Conservation (phyloP, 495 filamentous ascomycete genomes). For the Penicillium ucsense region DNA sequence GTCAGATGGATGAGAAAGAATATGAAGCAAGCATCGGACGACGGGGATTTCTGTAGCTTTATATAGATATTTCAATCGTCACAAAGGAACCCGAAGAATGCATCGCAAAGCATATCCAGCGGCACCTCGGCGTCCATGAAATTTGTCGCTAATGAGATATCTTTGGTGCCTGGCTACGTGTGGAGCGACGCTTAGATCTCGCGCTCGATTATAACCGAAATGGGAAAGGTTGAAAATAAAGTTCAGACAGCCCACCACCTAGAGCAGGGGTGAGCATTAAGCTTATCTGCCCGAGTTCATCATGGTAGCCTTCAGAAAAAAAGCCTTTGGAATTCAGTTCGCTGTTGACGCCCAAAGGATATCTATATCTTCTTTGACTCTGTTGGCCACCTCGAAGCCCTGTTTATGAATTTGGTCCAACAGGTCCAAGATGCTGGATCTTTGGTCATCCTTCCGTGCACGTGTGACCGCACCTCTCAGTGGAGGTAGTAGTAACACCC, state of each 20-base stretch:
- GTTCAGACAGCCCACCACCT: too few species aligned
- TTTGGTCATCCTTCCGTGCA: not conserved
- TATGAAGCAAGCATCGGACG: too few species aligned
- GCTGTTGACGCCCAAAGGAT: not conserved
- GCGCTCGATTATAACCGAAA: not conserved
- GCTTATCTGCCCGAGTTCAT: too few species aligned
- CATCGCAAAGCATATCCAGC: too few species aligned
- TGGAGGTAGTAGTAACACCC: not conserved
- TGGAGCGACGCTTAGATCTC: not conserved
- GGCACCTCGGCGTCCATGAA: not conserved
- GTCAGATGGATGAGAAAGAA: too few species aligned
- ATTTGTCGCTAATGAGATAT: not conserved
- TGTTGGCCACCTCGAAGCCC: not conserved
- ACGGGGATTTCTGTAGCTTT: too few species aligned
- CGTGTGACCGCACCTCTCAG: not conserved
- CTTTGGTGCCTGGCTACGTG: not conserved
- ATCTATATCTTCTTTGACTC: not conserved
- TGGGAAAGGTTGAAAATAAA: not conserved
- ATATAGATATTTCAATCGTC: too few species aligned
- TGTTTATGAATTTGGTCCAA: not conserved
- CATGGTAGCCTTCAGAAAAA: not conserved
- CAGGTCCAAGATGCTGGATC: not conserved
- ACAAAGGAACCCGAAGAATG: too few species aligned
- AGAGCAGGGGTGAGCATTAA: too few species aligned
- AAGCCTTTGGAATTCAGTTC: not conserved